Conservation (phyloP, 345 rosid genomes). For the Populus euphratica region DNA sequence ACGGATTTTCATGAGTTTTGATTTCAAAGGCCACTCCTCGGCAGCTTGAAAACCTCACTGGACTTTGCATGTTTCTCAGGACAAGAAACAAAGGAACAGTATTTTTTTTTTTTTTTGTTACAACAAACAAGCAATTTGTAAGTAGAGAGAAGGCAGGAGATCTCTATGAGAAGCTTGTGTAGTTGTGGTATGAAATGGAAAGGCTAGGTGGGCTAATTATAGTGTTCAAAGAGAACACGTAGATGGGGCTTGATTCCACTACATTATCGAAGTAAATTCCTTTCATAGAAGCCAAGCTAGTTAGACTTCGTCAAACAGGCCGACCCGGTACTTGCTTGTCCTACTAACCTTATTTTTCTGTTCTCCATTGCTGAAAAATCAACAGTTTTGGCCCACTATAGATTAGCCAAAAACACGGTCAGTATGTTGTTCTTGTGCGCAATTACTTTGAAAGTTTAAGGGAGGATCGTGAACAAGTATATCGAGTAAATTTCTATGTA, state of each 20-base stretch:
- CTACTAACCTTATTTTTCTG: no score
- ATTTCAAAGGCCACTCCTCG: constrained; percentile 67
- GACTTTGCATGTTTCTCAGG: constrained; percentile 30
- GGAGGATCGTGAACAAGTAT: background rate
- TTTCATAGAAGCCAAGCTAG: background rate
- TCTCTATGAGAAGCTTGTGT: background rate
- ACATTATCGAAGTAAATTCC: background rate
- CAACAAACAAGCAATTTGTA: background rate
- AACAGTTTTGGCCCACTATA: no score
- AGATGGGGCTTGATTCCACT: background rate
- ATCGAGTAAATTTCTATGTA: background rate
- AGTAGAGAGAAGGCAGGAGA: background rate
- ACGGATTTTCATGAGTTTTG: constrained; percentile 50
- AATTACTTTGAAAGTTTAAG: background rate
- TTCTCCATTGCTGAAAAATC: no score
- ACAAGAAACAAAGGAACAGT: background rate
- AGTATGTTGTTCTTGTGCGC: no score
- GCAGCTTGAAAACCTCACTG: constrained; percentile 64
- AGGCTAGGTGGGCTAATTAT: background rate
- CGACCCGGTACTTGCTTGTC: background rate
- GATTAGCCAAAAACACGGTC: no score
- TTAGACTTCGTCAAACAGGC: background rate
- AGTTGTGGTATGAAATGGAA: background rate
- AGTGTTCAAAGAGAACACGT: background rate
- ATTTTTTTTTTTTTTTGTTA: background rate